phyloP scores from a whole-genome alignment of 768 basidiomycete genomes.

The Polyporus arcularius region DNA sequence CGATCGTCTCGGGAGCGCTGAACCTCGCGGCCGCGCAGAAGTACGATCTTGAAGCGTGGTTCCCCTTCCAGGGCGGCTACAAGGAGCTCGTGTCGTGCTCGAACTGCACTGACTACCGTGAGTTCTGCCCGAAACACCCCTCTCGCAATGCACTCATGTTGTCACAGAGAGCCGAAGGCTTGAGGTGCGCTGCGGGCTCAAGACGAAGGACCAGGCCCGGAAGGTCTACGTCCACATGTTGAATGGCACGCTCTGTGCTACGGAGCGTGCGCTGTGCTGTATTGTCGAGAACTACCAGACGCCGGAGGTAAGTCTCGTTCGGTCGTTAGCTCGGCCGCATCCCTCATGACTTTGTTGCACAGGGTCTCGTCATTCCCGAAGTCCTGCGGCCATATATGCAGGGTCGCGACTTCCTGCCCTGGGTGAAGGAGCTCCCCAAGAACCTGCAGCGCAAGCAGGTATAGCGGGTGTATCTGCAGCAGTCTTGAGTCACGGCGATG shows the following conservation, averaged over 20 bases:
- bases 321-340: neutral
- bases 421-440: conserved; percentile 81
- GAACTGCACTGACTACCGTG: conserved; percentile 99
- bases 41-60: conserved; percentile 98
- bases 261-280: conserved; percentile 95
- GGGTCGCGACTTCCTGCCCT: conserved; percentile 87
- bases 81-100: conserved; percentile 98
- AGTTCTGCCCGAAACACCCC: conserved; percentile 34
- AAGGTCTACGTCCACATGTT: conserved; percentile 99
- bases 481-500: too few species aligned
- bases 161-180: conserved; percentile 83
- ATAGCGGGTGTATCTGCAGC: conserved; percentile 23
- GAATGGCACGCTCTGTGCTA: conserved; percentile 96
- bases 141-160: neutral
- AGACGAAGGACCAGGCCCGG: conserved; percentile 84
- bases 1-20: conserved; percentile 93
- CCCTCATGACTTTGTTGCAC: neutral
- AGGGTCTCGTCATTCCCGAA: conserved; percentile 92
- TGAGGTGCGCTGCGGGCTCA: conserved; percentile 92
- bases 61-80: conserved; percentile 95
- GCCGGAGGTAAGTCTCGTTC: conserved; percentile 58
- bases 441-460: conserved; percentile 72
- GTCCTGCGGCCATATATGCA: conserved; percentile 94
- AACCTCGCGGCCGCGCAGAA: conserved; percentile 98
- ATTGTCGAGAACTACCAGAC: conserved; percentile 99